These are phyloP conservation scores for Loxodes magnus DNA, from an alignment of 73 alveolate genomes.

Conservation along the genomic window DNA sequence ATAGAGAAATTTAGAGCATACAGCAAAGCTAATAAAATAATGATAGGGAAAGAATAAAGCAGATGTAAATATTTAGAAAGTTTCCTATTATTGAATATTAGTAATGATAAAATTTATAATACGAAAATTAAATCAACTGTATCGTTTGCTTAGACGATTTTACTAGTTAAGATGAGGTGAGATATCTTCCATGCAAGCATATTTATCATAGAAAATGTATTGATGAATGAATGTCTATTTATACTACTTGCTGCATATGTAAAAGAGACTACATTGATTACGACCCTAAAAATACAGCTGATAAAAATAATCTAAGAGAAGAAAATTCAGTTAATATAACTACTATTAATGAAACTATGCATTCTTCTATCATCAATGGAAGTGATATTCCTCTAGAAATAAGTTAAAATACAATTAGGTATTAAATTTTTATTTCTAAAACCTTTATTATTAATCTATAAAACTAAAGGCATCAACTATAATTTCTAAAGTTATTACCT, in stretches of 20 bases:
- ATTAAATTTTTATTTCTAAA: no score
- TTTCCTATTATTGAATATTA: background rate
- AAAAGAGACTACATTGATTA: background rate
- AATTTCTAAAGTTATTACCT: no score
- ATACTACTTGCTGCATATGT: background rate
- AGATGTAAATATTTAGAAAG: background rate
- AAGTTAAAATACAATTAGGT: no score
- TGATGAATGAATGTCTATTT: background rate
- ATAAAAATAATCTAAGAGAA: no score
- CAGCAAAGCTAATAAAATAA: background rate
- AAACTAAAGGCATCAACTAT: no score
- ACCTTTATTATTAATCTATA: no score
- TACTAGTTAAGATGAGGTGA: background rate
- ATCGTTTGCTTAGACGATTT: slow-evolving; percentile 3
- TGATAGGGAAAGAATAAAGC: background rate
- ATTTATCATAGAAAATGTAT: slow-evolving; percentile 6
- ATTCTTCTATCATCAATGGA: no score
- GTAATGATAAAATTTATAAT: background rate
- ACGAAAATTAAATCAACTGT: background rate
- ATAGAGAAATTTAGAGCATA: no score
- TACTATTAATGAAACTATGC: no score
- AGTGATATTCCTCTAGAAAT: no score
- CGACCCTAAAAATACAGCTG: no score
- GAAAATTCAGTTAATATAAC: no score
- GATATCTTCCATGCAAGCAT: slow-evolving; percentile 1